Conservation (phyloP, 2,329 filamentous ascomycete species). For the Alternaria metachromatica region DNA sequence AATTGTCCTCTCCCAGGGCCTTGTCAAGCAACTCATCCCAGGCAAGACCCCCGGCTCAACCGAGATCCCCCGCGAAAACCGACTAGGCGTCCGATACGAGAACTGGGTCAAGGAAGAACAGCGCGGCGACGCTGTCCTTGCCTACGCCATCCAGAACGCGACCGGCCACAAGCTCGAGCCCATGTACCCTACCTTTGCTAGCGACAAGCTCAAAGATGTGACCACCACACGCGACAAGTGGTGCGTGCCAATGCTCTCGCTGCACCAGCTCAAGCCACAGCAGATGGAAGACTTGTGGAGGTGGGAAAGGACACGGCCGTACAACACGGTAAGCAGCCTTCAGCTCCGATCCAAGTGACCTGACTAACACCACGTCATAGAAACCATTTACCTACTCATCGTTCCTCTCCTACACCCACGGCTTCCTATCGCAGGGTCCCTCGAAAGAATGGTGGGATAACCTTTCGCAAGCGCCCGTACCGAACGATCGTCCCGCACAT, state of each 20-base stretch:
- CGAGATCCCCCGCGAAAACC: conserved; percentile 42
- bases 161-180: conserved; percentile 46
- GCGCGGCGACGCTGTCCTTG: conserved; percentile 50
- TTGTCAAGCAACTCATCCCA: conserved; percentile 58
- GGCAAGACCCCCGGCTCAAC: conserved; percentile 23
- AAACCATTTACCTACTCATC: conserved; percentile 48
- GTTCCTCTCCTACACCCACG: conserved; percentile 47
- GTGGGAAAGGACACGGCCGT: conserved; percentile 52
- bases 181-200: conserved; percentile 48
- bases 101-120: conserved; percentile 53
- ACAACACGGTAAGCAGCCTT: conserved; percentile 34
- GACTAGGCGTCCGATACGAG: conserved; percentile 40
- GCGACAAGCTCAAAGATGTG: conserved; percentile 59
- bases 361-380: conserved; percentile 23
- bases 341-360: neutral
- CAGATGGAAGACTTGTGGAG: conserved; percentile 60
- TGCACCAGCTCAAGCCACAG: conserved; percentile 49
- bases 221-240: conserved; percentile 49
- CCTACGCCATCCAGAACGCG: conserved; percentile 47
- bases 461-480: conserved; percentile 39
- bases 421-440: conserved; percentile 40
- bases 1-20: conserved; percentile 56
- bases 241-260: conserved; percentile 53
- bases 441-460: conserved; percentile 48
- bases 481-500: conserved; percentile 45